A percentile compares a stretch with the other conserved stretches of the same genome.
Conservation (phyloP, 2,329 filamentous ascomycete genomes). For the Arthrobotrys megalospora region DNA sequence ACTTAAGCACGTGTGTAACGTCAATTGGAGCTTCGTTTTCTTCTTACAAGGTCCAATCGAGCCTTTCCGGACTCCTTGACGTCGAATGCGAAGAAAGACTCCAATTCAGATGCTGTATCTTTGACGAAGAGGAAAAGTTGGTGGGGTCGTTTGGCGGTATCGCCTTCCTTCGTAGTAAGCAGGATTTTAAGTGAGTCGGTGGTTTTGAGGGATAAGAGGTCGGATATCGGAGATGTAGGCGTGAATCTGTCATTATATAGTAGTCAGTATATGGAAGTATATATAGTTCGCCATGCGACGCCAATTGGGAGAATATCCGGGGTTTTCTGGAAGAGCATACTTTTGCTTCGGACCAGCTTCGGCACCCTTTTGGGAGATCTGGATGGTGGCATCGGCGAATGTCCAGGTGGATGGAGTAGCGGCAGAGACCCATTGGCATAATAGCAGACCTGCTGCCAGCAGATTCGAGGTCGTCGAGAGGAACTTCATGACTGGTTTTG, state of each 20-base stretch:
- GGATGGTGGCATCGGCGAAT: slow-evolving; percentile 51
- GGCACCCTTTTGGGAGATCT: slow-evolving; percentile 51
- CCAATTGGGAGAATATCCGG: slow-evolving; percentile 15
- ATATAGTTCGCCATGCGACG: no score
- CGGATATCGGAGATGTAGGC: slow-evolving; percentile 74
- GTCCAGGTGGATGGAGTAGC: slow-evolving; percentile 33
- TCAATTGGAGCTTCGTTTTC: not conserved
- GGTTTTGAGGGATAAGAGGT: slow-evolving; percentile 76
- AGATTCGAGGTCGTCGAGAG: slow-evolving; percentile 30
- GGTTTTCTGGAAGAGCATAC: slow-evolving; percentile 32
- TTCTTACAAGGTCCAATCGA: slow-evolving; percentile 81
- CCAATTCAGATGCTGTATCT: slow-evolving; percentile 81
- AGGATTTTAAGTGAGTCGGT: slow-evolving; percentile 84
- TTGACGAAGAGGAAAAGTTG: slow-evolving; percentile 91
- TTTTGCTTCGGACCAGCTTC: slow-evolving; percentile 47
- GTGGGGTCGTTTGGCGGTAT: slow-evolving; percentile 86
- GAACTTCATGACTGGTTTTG: slow-evolving; percentile 41
- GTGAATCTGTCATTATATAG: slow-evolving; percentile 71
- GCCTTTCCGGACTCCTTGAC: slow-evolving; percentile 88
- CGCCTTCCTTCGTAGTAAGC: slow-evolving; percentile 84
- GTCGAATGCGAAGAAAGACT: slow-evolving; percentile 86
- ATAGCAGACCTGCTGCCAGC: slow-evolving; percentile 58
- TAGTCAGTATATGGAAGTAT: not conserved
- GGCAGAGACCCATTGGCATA: slow-evolving; percentile 43
- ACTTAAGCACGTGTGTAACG: not conserved